phyloP scores from a whole-genome alignment of 1,284 basidiomycete species.

The Cutaneotrichosporon daszewskae region DNA sequence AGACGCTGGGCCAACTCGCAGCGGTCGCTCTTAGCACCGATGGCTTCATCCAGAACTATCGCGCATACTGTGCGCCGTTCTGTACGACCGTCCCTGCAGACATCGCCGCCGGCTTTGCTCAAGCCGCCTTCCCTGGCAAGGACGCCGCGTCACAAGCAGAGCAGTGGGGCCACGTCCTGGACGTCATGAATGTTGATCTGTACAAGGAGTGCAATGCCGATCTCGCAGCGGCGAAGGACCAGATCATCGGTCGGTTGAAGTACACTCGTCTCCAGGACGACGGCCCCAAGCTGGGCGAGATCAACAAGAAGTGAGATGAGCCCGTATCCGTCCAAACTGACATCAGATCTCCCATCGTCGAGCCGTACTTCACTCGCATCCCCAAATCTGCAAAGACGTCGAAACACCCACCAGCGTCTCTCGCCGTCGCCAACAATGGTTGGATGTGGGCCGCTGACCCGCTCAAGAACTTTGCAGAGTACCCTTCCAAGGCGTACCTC shows the following conservation, averaged over 20 bases:
- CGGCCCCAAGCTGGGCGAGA: conserved; percentile 78
- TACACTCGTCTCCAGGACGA: conserved; percentile 74
- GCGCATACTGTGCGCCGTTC: conserved; percentile 62
- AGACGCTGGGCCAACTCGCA: conserved; percentile 64
- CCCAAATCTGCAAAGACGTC: conserved; percentile 53
- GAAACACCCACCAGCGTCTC: conserved; percentile 60
- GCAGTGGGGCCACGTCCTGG: conserved; percentile 69
- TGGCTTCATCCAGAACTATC: conserved; percentile 57
- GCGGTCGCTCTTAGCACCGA: conserved; percentile 54
- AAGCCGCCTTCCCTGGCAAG: conserved; percentile 52
- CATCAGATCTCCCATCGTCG: conserved; percentile 69
- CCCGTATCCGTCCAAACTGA: not conserved
- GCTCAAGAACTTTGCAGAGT: conserved; percentile 88
- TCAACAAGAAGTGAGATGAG: conserved; percentile 61
- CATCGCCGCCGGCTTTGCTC: conserved; percentile 62
- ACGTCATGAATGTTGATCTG: conserved; percentile 77
- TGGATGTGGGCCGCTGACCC: conserved; percentile 99
- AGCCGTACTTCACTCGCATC: conserved; percentile 83
- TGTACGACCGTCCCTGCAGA: conserved; percentile 63
- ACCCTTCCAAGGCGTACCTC: conserved; percentile 91
- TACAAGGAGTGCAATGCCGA: conserved; percentile 83
- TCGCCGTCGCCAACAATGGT: conserved; percentile 91
- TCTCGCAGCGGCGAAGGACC: conserved; percentile 63
- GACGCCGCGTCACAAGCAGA: conserved; percentile 54
- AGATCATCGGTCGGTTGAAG: conserved; percentile 66